Evolutionary conservation across 345 rosid species (phyloP).

Genomic region (Ceriops tagal): DNA sequence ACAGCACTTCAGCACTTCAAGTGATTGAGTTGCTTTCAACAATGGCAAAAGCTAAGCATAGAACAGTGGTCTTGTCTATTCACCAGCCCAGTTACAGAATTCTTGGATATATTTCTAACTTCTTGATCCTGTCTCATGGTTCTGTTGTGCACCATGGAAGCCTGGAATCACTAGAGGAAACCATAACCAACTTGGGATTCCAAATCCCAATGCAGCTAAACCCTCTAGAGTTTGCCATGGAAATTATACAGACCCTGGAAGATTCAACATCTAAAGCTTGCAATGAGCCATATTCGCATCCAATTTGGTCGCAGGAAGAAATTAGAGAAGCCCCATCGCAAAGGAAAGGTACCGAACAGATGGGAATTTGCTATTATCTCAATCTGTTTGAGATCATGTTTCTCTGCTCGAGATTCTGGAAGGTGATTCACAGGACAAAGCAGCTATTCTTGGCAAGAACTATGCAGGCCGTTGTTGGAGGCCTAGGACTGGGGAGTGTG

Average conservation of each 20-base stretch:
- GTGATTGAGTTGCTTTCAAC: conserved; percentile 24
- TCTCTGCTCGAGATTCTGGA: conserved; percentile 80
- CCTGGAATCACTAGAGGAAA: conserved; percentile 58
- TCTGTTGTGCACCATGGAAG: conserved; percentile 42
- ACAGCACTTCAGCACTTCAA: conserved; percentile 26
- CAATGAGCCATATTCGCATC: conserved; percentile 14
- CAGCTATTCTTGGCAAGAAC: conserved; percentile 76
- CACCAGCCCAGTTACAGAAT: conserved; percentile 32
- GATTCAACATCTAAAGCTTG: conserved; percentile 26
- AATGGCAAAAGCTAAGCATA: conserved; percentile 20
- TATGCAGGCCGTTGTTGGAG: conserved; percentile 82
- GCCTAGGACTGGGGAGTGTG: conserved; percentile 75
- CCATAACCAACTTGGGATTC: conserved; percentile 50
- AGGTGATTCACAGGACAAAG: conserved; percentile 74
- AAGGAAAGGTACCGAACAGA: conserved; percentile 6
- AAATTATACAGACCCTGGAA: conserved; percentile 50
- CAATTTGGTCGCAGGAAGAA: conserved; percentile 36
- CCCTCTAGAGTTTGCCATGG: conserved; percentile 80
- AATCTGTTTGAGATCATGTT: conserved; percentile 48
- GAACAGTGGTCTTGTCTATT: conserved; percentile 24
- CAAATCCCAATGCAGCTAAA: conserved; percentile 67
- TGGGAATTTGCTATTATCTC: conserved; percentile 12
- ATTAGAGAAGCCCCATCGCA: conserved; percentile 4
- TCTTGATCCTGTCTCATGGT: conserved; percentile 26
- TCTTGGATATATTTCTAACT: conserved; percentile 17